These are phyloP conservation scores for Citrus mangshanensis DNA, from an alignment of 345 rosid genomes.

Conservation along the genomic window DNA sequence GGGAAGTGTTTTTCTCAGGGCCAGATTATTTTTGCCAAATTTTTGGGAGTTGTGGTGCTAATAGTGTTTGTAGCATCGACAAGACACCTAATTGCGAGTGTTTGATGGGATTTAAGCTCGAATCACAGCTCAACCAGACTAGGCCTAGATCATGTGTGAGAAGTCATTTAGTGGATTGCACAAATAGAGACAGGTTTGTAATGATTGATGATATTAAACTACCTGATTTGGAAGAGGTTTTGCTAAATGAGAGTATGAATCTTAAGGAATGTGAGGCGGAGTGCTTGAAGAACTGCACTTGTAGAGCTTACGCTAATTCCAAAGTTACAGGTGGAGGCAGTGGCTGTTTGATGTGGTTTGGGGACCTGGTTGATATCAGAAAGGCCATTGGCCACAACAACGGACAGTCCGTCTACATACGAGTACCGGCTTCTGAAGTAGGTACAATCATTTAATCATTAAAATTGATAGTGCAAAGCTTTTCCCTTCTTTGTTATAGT, in stretches of 20 bases:
- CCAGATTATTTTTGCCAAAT: conserved; percentile 28
- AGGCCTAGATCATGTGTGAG: neutral
- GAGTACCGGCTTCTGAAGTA: conserved; percentile 15
- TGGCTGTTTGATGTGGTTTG: conserved; percentile 40
- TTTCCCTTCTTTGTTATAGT: too few relatives aligned
- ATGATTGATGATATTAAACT: conserved; percentile 33
- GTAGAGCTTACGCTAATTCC: conserved; percentile 27
- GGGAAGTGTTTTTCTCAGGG: conserved; percentile 4
- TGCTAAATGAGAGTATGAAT: conserved; percentile 18
- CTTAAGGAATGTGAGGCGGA: conserved; percentile 21
- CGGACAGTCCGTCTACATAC: conserved; percentile 28
- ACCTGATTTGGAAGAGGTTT: neutral
- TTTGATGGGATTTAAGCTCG: conserved; percentile 11
- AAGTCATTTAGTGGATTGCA: conserved; percentile 12
- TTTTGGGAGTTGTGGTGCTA: conserved; percentile 27
- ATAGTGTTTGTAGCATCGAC: conserved; percentile 16
- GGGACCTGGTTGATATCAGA: conserved; percentile 25
- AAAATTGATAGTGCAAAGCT: too few relatives aligned
- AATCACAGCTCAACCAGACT: neutral
- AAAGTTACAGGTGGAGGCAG: conserved; percentile 22
- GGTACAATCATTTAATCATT: conserved; percentile 10
- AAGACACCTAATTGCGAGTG: conserved; percentile 5
- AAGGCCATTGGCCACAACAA: neutral
- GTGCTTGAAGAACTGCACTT: conserved; percentile 28
- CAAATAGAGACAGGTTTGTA: conserved; percentile 12